Conservation (phyloP, 257 asterid genomes). For the Solanum sejunctum region DNA sequence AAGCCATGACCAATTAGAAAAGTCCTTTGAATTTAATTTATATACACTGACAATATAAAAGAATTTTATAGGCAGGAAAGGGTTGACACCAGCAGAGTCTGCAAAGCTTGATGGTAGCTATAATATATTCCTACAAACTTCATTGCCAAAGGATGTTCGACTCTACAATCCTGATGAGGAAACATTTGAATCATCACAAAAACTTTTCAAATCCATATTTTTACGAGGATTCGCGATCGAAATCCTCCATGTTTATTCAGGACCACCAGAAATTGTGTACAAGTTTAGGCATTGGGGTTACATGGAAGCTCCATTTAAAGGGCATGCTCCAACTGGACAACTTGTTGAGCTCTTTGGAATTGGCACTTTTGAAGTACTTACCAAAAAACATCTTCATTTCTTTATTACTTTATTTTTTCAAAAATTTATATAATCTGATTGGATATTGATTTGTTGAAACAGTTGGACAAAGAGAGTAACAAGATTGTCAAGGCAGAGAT, state of each 20-base stretch:
- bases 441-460: not conserved
- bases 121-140: conserved; percentile 56
- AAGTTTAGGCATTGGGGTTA: conserved; percentile 81
- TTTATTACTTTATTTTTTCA: not conserved
- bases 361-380: conserved; percentile 35
- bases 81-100: conserved; percentile 20
- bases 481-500: conserved; percentile 47
- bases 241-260: conserved; percentile 55
- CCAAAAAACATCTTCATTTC: not conserved
- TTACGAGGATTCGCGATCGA: conserved; percentile 67
- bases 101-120: conserved; percentile 62
- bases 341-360: conserved; percentile 40
- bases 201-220: conserved; percentile 36
- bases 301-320: conserved; percentile 59
- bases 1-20: not conserved
- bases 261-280: conserved; percentile 51
- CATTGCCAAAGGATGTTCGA: conserved; percentile 41
- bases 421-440: not conserved
- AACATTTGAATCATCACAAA: conserved; percentile 42
- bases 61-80: conserved; percentile 18
- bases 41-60: not conserved
- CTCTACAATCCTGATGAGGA: conserved; percentile 46
- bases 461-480: conserved; percentile 37
- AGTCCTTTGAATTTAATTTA: not conserved
- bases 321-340: conserved; percentile 51